Percentiles rank a stretch among this genome's conserved stretches.
These are phyloP conservation scores for Apiotrichum siamense DNA, from an alignment of 1,284 basidiomycete species.

Conservation along the genomic window DNA sequence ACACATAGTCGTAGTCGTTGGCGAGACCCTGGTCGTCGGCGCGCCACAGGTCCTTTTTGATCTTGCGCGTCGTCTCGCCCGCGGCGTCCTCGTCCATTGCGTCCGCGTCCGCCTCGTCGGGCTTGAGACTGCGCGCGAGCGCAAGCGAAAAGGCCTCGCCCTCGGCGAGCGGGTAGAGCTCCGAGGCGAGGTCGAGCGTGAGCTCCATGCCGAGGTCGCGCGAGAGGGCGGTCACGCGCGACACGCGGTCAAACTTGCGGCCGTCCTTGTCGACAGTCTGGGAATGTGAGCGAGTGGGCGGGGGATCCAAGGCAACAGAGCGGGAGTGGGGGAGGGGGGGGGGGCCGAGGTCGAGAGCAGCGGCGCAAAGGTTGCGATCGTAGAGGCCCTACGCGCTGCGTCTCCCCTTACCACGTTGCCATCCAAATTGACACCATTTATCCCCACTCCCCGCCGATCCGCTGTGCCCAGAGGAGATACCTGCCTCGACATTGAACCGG, in stretches of 20 bases:
- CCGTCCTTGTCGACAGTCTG: slow-evolving; percentile 76
- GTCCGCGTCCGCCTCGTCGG: slow-evolving; percentile 56
- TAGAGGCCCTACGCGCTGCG: too few species aligned
- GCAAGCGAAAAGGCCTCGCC: slow-evolving; percentile 77
- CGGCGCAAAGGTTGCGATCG: too few species aligned
- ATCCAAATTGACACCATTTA: not conserved
- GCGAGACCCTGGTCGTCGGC: slow-evolving; percentile 74
- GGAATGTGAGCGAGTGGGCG: not conserved
- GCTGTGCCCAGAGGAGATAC: slow-evolving; percentile 12
- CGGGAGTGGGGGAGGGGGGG: not conserved
- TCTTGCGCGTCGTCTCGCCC: slow-evolving; percentile 54
- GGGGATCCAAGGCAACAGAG: too few species aligned
- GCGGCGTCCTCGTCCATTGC: slow-evolving; percentile 46
- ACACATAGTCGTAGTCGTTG: slow-evolving; percentile 97
- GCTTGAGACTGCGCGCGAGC: slow-evolving; percentile 68
- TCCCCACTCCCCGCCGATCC: too few species aligned
- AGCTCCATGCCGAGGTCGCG: slow-evolving; percentile 84
- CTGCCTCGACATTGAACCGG: slow-evolving; percentile 70
- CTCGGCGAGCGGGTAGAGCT: slow-evolving; percentile 67
- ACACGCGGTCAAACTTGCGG: slow-evolving; percentile 66
- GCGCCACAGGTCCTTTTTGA: slow-evolving; percentile 81
- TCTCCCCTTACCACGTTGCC: too few species aligned
- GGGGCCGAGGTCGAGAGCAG: too few species aligned
- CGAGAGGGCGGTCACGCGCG: slow-evolving; percentile 73
- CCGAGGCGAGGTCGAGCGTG: slow-evolving; percentile 83